phyloP scores from a whole-genome alignment of 176 grass and related monocot species.

The Aechmea fasciata region DNA sequence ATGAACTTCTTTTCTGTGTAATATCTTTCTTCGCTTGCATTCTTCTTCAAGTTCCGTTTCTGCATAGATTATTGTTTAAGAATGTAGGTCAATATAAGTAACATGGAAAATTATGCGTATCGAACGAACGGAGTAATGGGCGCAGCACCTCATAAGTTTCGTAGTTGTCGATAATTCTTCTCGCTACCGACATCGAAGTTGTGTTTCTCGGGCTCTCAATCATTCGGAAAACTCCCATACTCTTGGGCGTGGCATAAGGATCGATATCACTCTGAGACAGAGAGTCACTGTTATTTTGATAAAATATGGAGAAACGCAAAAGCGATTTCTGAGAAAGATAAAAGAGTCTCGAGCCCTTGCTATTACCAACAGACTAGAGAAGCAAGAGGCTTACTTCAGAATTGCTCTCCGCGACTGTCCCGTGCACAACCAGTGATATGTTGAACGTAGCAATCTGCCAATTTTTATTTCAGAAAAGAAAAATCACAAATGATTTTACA shows the following conservation, averaged over 20 bases:
- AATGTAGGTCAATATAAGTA: too few species aligned
- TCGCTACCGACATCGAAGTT: constrained; percentile 56
- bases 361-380: not conserved
- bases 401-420: constrained; percentile 55
- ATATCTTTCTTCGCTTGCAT: constrained; percentile 70
- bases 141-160: constrained; percentile 70
- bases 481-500: too few species aligned
- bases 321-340: not conserved
- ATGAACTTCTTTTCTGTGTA: constrained; percentile 83
- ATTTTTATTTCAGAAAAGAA: not conserved
- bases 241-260: constrained; percentile 63
- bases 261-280: constrained; percentile 44
- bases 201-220: constrained; percentile 68
- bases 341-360: not conserved
- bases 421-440: constrained; percentile 76
- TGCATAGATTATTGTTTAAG: constrained; percentile 19
- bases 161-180: constrained; percentile 66
- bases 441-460: constrained; percentile 64
- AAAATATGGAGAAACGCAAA: not conserved
- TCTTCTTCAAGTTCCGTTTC: constrained; percentile 84
- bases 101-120: too few species aligned
- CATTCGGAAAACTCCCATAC: constrained; percentile 63
- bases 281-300: constrained; percentile 3
- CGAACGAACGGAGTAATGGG: constrained; percentile 1
- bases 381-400: constrained; percentile 34